Base-by-base conservation (phyloP, 106 monocot species). In the Vanilla planifolia region DNA sequence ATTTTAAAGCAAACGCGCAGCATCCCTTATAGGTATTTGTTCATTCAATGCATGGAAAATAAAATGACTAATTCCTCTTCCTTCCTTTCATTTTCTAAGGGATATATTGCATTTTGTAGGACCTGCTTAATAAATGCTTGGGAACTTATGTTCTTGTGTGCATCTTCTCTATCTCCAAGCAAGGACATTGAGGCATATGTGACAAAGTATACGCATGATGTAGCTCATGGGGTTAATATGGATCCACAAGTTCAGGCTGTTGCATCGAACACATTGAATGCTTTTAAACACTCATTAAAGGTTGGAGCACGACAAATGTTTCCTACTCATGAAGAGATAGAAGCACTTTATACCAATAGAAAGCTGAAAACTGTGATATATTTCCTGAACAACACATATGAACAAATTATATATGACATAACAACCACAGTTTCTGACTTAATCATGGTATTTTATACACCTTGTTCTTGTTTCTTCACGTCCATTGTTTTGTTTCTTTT, bases 331-430 rank as follows among this genome's bases (percentile, higher is more conserved):
- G 98, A 92, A 69, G 98, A 98, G 53, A 92, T 98, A 73, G 98
- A 98, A 68, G 98, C 87, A 70, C 79, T 85, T 65, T 66, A 92
- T 43, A 82, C 81, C 9, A 50, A 82, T 17, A 85, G 65, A 76
- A 98, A 78, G 63, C 79, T 92, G n/a, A 98, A 91, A 6, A 98
- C 98, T 6, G 92, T 98, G 71, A 85, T 98, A 20, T 92, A 92
- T 71, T 98, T 98, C 68, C 77, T 98, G 60, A 92, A 98, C 47
- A 92, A 98, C 66, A 92, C 98, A 36, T 98, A 92, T 69, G 98
- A 98, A 77, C 92, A 98, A 73, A 98, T 98, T 45, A 80, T 77
- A n/a, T 98, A 88, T 82, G 98, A 98, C 75, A 98, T 98, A 88
- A 67, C 92, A 51, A 92, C 98, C 33, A 98, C 98, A 2, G 98